Evolutionary conservation across 2,329 filamentous ascomycete species (phyloP).

Genomic region (Pseudocercospora fijiensis): DNA sequence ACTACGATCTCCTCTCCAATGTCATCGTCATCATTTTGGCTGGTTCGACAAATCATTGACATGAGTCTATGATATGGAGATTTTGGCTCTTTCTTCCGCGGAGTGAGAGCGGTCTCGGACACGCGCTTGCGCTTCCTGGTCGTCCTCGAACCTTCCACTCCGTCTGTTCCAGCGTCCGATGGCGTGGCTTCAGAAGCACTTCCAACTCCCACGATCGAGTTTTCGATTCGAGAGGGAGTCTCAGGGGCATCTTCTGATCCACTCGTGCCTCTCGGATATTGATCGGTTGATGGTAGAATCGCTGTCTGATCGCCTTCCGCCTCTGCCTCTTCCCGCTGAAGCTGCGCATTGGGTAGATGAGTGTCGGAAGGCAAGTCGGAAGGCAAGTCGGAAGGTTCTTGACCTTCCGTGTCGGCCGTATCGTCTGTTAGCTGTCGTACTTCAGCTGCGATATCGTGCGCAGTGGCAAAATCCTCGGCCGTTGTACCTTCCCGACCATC

Average conservation of each 20-base stretch:
- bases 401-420: background rate
- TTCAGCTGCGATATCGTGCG: background rate
- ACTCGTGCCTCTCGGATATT: background rate
- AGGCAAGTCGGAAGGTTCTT: conserved; percentile 23
- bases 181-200: background rate
- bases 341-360: conserved; percentile 28
- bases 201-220: background rate
- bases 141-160: background rate
- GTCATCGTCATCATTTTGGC: conserved; percentile 34
- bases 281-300: background rate
- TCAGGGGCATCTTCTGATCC: conserved; percentile 12
- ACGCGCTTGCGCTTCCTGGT: conserved; percentile 34
- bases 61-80: conserved; percentile 29
- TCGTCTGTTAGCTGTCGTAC: background rate
- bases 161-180: conserved; percentile 1
- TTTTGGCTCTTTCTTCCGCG: conserved; percentile 34
- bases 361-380: conserved; percentile 35
- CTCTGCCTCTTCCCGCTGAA: conserved; percentile 31
- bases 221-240: conserved; percentile 13
- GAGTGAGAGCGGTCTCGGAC: conserved; percentile 11
- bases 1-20: conserved; percentile 46
- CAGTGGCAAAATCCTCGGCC: background rate
- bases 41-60: conserved; percentile 25
- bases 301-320: conserved; percentile 16
- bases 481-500: background rate